Conservation (phyloP, 225 moss, liverwort and hornwort genomes). For the Sphagnum contortum region DNA sequence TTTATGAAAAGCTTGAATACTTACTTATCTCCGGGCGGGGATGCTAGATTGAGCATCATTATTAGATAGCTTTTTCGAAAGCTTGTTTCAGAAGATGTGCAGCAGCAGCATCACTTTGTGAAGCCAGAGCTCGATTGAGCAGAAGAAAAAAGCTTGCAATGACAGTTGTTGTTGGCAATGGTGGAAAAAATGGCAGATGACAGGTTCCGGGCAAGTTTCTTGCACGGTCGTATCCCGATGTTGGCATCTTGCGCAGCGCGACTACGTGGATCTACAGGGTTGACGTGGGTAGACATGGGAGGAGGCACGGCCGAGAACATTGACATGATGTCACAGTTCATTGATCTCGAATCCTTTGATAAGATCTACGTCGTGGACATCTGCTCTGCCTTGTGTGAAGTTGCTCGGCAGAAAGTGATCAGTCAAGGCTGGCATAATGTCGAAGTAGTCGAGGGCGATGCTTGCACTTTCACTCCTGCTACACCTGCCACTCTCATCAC, state of each 20-base stretch:
- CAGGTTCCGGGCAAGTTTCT: slow-evolving; percentile 38
- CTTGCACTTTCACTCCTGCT: slow-evolving; percentile 30
- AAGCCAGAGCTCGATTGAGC: too few relatives aligned
- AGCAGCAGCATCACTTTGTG: too few relatives aligned
- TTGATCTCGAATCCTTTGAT: slow-evolving; percentile 27
- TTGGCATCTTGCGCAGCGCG: slow-evolving; percentile 40
- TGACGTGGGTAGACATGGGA: slow-evolving; percentile 63
- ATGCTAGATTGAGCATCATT: too few relatives aligned
- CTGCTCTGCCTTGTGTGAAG: slow-evolving; percentile 43
- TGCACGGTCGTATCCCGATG: slow-evolving; percentile 45
- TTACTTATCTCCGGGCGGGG: too few relatives aligned
- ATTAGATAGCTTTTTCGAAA: too few relatives aligned
- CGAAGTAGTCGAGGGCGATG: slow-evolving; percentile 41
- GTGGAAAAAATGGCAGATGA: slow-evolving; percentile 21
- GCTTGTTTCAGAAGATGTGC: too few relatives aligned
- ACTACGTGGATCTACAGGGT: slow-evolving; percentile 18
- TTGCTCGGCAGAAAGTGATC: slow-evolving; percentile 37
- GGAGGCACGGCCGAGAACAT: slow-evolving; percentile 57
- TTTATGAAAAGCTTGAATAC: too few relatives aligned
- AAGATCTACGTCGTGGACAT: slow-evolving; percentile 47
- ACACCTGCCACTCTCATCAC: slow-evolving; percentile 63
- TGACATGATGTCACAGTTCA: slow-evolving; percentile 50
- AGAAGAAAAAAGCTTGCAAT: too few relatives aligned
- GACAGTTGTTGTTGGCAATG: neutral
- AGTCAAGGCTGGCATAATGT: slow-evolving; percentile 44